Conservation (phyloP, 192 early-diverging fungal genomes). For the Rhizophlyctis rosea region DNA sequence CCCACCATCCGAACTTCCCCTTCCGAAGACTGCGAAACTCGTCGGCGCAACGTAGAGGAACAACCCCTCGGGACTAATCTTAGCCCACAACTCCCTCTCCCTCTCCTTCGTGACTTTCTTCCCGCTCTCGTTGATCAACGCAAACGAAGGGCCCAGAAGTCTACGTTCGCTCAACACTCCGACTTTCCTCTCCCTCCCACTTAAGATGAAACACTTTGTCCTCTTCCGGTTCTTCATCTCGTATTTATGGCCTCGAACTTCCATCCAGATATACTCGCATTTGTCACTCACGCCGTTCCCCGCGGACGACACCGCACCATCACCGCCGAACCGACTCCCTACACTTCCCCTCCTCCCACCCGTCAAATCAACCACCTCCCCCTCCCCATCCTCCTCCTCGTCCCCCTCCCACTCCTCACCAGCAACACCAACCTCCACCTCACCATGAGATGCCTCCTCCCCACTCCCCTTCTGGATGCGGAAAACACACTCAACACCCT, state of each 20-base stretch:
- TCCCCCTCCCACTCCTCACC: too few species aligned
- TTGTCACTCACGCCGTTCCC: too few species aligned
- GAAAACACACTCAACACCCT: slow-evolving; percentile 50
- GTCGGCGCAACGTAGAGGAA: slow-evolving; percentile 37
- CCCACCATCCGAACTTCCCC: too few species aligned
- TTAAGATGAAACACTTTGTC: slow-evolving; percentile 56
- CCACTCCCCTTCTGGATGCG: slow-evolving; percentile 60
- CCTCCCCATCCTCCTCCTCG: too few species aligned
- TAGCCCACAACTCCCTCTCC: slow-evolving; percentile 53
- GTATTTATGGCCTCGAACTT: slow-evolving; percentile 52
- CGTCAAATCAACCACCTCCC: too few species aligned
- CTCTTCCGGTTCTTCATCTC: slow-evolving; percentile 48
- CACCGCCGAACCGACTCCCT: slow-evolving; percentile 30
- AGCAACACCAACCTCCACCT: too few species aligned
- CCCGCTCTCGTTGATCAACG: not conserved
- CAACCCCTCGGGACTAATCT: slow-evolving; percentile 56
- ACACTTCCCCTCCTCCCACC: too few species aligned
- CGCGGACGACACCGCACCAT: too few species aligned
- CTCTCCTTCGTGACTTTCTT: not conserved
- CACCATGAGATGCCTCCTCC: slow-evolving; percentile 43
- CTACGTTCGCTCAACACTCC: slow-evolving; percentile 2
- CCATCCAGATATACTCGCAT: slow-evolving; percentile 52
- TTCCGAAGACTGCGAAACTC: slow-evolving; percentile 25
- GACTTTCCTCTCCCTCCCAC: slow-evolving; percentile 31
- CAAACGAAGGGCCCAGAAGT: slow-evolving; percentile 6